Conservation (phyloP, 306 rosid genomes). For the Fragaria vesca region DNA sequence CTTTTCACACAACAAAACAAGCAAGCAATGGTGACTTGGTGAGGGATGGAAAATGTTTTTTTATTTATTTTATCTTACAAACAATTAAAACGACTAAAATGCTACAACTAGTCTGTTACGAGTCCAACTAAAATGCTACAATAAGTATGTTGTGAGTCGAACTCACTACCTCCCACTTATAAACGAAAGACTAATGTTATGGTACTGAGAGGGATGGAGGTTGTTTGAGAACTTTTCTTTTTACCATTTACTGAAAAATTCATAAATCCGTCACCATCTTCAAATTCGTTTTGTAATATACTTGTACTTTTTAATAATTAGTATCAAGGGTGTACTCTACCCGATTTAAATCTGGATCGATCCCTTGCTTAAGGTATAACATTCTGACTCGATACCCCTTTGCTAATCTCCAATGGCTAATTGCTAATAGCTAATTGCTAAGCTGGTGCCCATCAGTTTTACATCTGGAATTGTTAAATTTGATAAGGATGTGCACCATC, state of each 20-base stretch:
- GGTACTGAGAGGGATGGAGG: neutral
- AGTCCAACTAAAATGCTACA: no score
- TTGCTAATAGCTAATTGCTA: neutral
- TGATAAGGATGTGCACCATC: neutral
- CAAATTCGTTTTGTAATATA: neutral
- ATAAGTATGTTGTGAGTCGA: no score
- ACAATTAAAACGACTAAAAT: no score
- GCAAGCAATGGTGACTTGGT: no score
- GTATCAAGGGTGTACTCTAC: neutral
- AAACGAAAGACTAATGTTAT: no score
- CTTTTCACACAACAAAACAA: neutral
- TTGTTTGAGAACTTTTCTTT: neutral
- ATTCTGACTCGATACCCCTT: no score
- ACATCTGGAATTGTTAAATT: neutral
- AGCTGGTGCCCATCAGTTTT: constrained; percentile 6
- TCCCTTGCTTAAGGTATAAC: neutral
- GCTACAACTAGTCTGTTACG: no score
- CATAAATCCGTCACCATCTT: neutral
- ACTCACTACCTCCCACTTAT: no score
- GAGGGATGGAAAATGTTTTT: neutral
- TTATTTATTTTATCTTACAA: no score
- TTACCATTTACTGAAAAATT: neutral
- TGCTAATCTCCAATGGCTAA: neutral
- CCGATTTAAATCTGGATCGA: neutral
- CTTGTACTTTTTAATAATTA: neutral